A percentile compares a stretch with the other conserved stretches of the same genome.
Evolutionary conservation across 1,284 basidiomycete species (phyloP).

Genomic region (Sporisorium graminicola): DNA sequence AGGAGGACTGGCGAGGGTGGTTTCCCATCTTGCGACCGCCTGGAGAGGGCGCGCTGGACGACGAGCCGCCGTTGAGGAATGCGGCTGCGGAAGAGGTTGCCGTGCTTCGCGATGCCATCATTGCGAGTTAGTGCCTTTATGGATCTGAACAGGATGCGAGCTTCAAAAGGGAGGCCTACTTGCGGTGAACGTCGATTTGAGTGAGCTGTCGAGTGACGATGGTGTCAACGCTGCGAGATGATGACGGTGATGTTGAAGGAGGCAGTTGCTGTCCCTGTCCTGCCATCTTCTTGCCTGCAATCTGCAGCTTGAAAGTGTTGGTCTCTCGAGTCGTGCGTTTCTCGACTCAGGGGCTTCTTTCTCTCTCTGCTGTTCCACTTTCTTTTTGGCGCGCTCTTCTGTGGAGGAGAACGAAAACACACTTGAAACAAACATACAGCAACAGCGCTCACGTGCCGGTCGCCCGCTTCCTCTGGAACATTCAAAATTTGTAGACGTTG

Average conservation of each 20-base stretch:
- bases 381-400: not conserved
- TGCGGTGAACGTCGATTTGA: too few species aligned
- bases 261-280: not conserved
- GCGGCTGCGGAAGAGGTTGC: conserved; percentile 44
- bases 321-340: conserved; percentile 15
- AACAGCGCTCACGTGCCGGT: conserved; percentile 20
- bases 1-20: conserved; percentile 62
- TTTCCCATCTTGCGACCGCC: conserved; percentile 26
- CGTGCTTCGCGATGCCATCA: conserved; percentile 28
- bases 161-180: too few species aligned
- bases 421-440: not conserved
- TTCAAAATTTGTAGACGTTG: not conserved
- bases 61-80: conserved; percentile 34
- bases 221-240: not conserved
- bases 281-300: too few species aligned
- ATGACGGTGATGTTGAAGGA: conserved; percentile 1
- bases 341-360: conserved; percentile 24
- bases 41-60: conserved; percentile 3
- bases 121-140: not conserved
- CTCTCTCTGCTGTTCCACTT: not conserved
- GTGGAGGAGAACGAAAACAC: not conserved
- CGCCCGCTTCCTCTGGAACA: too few species aligned
- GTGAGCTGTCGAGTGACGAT: not conserved
- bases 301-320: conserved; percentile 24
- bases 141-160: too few species aligned